These are phyloP conservation scores for Pseudocercospora vitis DNA, from an alignment of 2,329 filamentous ascomycete genomes.

Conservation along the genomic window DNA sequence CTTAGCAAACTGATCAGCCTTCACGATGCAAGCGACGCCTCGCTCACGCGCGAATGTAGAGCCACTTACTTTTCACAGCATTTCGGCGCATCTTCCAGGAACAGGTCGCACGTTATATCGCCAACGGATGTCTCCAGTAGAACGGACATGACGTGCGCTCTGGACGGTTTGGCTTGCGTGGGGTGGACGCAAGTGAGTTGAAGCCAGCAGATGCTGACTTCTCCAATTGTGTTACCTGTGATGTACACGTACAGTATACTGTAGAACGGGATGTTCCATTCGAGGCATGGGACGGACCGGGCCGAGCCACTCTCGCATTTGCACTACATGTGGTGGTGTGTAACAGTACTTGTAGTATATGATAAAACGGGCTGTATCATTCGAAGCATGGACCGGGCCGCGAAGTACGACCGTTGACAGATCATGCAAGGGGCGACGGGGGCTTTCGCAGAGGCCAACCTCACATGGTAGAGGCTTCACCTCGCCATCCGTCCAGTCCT, in stretches of 20 bases:
- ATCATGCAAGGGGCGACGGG: conserved; percentile 4
- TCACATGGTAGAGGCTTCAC: not conserved
- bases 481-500: too few relatives aligned
- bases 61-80: conserved; percentile 86
- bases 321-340: too few relatives aligned
- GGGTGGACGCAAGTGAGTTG: not conserved
- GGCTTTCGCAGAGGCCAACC: too few relatives aligned
- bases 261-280: not conserved
- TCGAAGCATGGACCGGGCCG: not conserved
- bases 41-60: too few relatives aligned
- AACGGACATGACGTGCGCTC: conserved; percentile 69
- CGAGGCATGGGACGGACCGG: too few relatives aligned
- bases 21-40: conserved; percentile 41
- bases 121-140: conserved; percentile 89
- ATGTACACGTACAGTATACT: not conserved
- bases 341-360: too few relatives aligned
- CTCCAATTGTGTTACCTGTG: not conserved
- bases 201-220: not conserved
- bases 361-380: too few relatives aligned
- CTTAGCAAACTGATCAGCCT: conserved; percentile 60
- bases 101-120: conserved; percentile 91
- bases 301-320: too few relatives aligned
- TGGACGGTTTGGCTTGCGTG: not conserved
- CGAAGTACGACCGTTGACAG: not conserved
- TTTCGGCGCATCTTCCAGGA: conserved; percentile 84